Evolutionary conservation across 805 yeast genomes (phyloP).

Genomic region (Danielia oregonensis): DNA sequence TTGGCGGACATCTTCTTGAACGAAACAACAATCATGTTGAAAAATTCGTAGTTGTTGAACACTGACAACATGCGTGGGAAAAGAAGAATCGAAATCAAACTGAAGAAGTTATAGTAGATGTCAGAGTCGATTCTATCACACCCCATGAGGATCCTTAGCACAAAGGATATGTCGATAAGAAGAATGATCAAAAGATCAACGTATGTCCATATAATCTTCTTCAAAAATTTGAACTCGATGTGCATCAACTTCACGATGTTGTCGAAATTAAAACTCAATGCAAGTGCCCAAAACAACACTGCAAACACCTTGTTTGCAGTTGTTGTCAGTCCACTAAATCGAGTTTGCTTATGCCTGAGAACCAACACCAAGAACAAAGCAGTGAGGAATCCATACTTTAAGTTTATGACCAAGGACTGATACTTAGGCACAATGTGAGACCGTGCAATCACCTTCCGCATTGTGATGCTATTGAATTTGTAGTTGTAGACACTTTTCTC

Average conservation of each 20-base stretch:
- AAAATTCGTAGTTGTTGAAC: slow-evolving; percentile 49
- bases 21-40: slow-evolving; percentile 49
- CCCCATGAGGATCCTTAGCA: slow-evolving; percentile 18
- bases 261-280: slow-evolving; percentile 46
- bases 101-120: slow-evolving; percentile 29
- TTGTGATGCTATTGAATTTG: slow-evolving; percentile 27
- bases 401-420: slow-evolving; percentile 37
- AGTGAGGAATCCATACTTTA: slow-evolving; percentile 29
- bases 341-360: slow-evolving; percentile 18
- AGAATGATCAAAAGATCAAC: slow-evolving; percentile 42
- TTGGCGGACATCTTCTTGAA: slow-evolving; percentile 50
- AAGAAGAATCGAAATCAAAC: slow-evolving; percentile 44
- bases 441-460: slow-evolving; percentile 27
- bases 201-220: slow-evolving; percentile 51
- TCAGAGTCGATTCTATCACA: slow-evolving; percentile 11
- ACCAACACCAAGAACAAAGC: slow-evolving; percentile 28
- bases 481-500: slow-evolving; percentile 25
- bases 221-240: slow-evolving; percentile 44
- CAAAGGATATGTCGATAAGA: slow-evolving; percentile 33
- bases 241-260: slow-evolving; percentile 40
- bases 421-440: slow-evolving; percentile 38
- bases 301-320: slow-evolving; percentile 21
- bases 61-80: slow-evolving; percentile 49
- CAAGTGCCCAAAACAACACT: slow-evolving; percentile 40
- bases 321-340: slow-evolving; percentile 3